These are phyloP conservation scores for Ganoderma resinaceum DNA, from an alignment of 1,284 basidiomycete genomes.

Conservation along the genomic window DNA sequence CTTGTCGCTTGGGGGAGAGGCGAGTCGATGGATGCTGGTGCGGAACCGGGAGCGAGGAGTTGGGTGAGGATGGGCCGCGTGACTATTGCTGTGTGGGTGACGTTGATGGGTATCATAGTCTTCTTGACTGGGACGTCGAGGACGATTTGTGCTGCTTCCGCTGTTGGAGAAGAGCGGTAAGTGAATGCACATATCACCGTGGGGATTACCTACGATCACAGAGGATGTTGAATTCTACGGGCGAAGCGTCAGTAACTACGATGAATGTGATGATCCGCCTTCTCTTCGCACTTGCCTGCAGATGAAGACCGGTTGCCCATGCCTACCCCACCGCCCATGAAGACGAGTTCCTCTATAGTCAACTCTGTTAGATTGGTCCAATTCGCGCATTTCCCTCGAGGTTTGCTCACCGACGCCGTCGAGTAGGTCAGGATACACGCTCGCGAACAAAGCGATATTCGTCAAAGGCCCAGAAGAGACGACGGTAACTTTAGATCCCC, in stretches of 20 bases:
- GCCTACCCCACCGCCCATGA: constrained; percentile 92
- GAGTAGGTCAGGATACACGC: constrained; percentile 74
- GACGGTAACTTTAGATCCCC: constrained; percentile 64
- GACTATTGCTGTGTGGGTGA: constrained; percentile 84
- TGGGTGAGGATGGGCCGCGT: constrained; percentile 56
- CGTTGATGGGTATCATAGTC: constrained; percentile 84
- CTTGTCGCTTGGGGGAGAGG: constrained; percentile 53
- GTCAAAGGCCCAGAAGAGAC: constrained; percentile 85
- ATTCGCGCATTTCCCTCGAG: neutral
- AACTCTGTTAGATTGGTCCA: neutral
- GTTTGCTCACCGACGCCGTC: constrained; percentile 51
- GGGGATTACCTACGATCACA: constrained; percentile 68
- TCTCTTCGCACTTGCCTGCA: constrained; percentile 54
- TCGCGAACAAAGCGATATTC: constrained; percentile 82
- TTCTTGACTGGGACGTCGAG: constrained; percentile 63
- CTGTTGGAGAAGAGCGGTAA: constrained; percentile 43
- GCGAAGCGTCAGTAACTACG: constrained; percentile 4
- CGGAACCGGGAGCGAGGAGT: constrained; percentile 52
- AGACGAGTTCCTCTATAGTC: constrained; percentile 69
- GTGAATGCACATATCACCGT: neutral
- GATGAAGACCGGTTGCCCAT: constrained; percentile 80
- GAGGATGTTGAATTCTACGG: constrained; percentile 79
- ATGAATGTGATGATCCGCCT: neutral
- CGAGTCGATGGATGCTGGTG: constrained; percentile 17
- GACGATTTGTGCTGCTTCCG: constrained; percentile 84